Evolutionary conservation across 2,329 filamentous ascomycete genomes (phyloP).

Genomic region (Xylaria sp.): DNA sequence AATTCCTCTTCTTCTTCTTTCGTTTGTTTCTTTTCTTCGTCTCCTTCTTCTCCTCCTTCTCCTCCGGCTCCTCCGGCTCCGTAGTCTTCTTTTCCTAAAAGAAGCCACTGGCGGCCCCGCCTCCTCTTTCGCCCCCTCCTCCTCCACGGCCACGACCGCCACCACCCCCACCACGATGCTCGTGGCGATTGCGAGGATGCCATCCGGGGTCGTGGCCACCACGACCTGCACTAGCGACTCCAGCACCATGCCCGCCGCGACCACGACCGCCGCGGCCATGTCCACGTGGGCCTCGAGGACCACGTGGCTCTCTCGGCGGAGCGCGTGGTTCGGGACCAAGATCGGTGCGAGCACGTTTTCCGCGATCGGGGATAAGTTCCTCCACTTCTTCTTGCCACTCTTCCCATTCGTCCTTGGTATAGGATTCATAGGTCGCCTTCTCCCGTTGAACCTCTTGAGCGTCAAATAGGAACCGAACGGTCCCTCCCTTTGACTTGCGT

Average conservation of each 20-base stretch:
- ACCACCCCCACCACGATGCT: constrained; percentile 26
- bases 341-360: constrained; percentile 22
- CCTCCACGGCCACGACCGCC: constrained; percentile 10
- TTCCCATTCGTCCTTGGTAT: constrained; percentile 69
- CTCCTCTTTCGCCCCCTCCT: constrained; percentile 15
- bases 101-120: constrained; percentile 23
- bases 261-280: constrained; percentile 23
- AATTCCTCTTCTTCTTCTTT: no score
- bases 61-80: no score
- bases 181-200: constrained; percentile 27
- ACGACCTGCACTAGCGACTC: constrained; percentile 3
- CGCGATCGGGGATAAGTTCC: constrained; percentile 41
- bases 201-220: constrained; percentile 27
- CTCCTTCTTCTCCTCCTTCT: no score
- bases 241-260: constrained; percentile 1
- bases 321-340: constrained; percentile 24
- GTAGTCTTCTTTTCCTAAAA: constrained; percentile 11
- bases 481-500: constrained; percentile 45
- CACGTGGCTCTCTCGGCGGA: constrained; percentile 26
- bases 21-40: no score
- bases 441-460: constrained; percentile 69
- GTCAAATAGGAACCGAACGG: constrained; percentile 85
- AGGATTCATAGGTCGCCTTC: constrained; percentile 59
- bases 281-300: constrained; percentile 20
- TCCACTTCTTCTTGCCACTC: constrained; percentile 76